Conservation (phyloP, 805 yeast species). For the Myxozyma mucilagina region DNA sequence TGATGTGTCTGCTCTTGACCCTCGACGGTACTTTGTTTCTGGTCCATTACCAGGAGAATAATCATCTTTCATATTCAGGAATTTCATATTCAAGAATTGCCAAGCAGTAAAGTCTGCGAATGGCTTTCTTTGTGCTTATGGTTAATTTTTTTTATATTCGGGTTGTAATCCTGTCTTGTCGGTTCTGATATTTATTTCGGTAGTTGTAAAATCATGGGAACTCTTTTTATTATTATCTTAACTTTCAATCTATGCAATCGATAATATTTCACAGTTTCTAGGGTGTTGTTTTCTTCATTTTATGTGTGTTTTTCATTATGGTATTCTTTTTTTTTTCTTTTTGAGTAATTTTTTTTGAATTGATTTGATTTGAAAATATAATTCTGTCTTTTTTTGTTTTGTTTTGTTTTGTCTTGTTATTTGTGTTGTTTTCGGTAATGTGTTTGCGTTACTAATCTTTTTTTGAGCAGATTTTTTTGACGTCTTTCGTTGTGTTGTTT, state of each 20-base stretch:
- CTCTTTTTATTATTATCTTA: conserved; percentile 1
- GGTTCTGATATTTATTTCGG: background rate
- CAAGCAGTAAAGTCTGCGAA: background rate
- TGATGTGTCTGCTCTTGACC: conserved; percentile 79
- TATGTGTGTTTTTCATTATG: no score
- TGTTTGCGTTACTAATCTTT: no score
- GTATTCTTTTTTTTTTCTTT: no score
- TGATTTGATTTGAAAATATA: background rate
- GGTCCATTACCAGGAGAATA: conserved; percentile 27
- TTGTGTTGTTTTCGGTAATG: no score
- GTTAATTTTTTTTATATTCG: background rate
- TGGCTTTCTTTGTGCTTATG: background rate
- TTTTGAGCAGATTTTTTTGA: no score
- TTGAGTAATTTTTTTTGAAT: no score
- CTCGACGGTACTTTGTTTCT: conserved; percentile 71
- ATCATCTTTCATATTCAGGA: background rate
- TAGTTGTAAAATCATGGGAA: conserved; percentile 5
- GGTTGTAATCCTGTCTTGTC: background rate
- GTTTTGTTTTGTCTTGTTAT: background rate
- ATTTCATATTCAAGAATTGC: background rate
- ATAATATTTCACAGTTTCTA: background rate
- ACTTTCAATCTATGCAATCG: background rate
- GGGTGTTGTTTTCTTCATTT: background rate
- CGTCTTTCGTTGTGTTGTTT: no score
- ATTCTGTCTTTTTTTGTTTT: background rate